Base-by-base conservation (phyloP, 495 filamentous ascomycete species). In the Annulohypoxylon nitens region DNA sequence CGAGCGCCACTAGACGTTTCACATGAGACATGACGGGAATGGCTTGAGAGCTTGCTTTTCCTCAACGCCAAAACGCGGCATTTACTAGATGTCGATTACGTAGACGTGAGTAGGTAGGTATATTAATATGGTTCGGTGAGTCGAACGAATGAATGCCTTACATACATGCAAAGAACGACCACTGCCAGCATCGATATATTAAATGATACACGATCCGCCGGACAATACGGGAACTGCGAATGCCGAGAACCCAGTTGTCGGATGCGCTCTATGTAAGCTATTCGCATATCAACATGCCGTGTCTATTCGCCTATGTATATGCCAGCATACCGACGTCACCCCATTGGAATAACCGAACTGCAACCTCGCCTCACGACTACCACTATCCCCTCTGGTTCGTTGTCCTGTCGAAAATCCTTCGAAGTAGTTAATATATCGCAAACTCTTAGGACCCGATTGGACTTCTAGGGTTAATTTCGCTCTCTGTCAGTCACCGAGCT, bases 361-460 rank as follows among this genome's bases (percentile, higher is more conserved):
- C 25, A 23, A 54, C 12, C 25, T 54, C 12, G 25, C 50, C 50
- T 25, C 12, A 14, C 50, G 16, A 33, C 11, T 12, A 12, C 12
- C 11, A 2, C 50, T 10, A 33, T 33, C 23, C 50, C 50, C 50
- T 54, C 50, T 23, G 50, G 50, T 54, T 54, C 50, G 50, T 33
- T 54, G 10, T 12, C 12, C 14, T 33, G 50, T 4, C 50, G 23
- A 12, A 10, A n/a, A 30, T 25, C 25, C 50, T 30, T 30, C 4
- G 23, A 14, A 4, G 8, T 5, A 11, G 23, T 12, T 33, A 54
- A 54, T 54, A 30, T 54, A 54, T 33, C 25, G 7, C 23, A 54
- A 54, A 54, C 50, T 23, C 48, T 4, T 25, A 7, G 4, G 4
- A 23, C 48, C 48, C 48, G 48, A 47, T 12, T 20, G 4, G 18